A percentile compares a stretch with the other conserved stretches of the same genome.
phyloP scores from a whole-genome alignment of 148 eudicot species.

The Suaeda aralocaspica region DNA sequence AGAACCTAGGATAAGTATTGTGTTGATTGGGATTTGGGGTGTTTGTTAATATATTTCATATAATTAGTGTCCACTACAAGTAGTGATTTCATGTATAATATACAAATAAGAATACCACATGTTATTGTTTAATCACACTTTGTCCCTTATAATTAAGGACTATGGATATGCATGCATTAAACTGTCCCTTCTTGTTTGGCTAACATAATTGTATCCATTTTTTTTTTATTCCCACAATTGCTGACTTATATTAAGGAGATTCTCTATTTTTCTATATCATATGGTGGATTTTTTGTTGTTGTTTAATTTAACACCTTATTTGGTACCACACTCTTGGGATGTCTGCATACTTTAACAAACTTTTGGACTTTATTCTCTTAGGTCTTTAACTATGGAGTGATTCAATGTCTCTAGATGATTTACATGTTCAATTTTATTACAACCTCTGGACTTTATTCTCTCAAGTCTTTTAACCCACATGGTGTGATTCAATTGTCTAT shows the following conservation, averaged over 20 bases:
- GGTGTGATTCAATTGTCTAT: too few species aligned
- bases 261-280: background rate
- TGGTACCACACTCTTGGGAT: conserved; percentile 12
- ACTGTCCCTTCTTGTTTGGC: conserved; percentile 6
- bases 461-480: background rate
- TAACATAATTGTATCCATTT: background rate
- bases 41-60: conserved; percentile 3
- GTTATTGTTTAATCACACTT: conserved; percentile 12
- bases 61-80: conserved; percentile 8
- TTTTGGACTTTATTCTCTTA: conserved; percentile 12
- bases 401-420: conserved; percentile 3
- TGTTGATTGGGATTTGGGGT: conserved; percentile 17
- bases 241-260: conserved; percentile 22
- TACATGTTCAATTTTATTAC: background rate
- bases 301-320: background rate
- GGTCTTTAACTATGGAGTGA: background rate
- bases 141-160: conserved; percentile 7
- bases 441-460: background rate
- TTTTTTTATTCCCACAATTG: conserved; percentile 14
- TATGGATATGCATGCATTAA: conserved; percentile 11
- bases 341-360: conserved; percentile 8
- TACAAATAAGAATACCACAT: too few species aligned
- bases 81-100: too few species aligned
- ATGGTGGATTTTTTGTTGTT: background rate
- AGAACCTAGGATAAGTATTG: too few species aligned